Evolutionary conservation across 371 early-diverging fungal genomes (phyloP).

Genomic region (Mucor saturninus): DNA sequence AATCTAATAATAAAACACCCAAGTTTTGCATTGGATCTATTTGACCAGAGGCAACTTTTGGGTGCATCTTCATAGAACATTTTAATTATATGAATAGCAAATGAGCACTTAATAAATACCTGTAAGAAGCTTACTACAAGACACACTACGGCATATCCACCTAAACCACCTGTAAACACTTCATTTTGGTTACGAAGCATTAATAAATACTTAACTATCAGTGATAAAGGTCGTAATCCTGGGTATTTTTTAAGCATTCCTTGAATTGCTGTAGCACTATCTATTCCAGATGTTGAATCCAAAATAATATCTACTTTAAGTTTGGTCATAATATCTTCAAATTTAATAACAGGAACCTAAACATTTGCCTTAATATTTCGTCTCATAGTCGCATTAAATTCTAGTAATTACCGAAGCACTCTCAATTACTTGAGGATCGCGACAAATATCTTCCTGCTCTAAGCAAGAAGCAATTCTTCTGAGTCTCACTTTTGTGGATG

Average conservation of each 20-base stretch:
- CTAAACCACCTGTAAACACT: slow-evolving; percentile 92
- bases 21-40: slow-evolving; percentile 81
- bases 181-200: slow-evolving; percentile 81
- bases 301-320: slow-evolving; percentile 86
- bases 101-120: slow-evolving; percentile 23
- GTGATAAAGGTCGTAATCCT: slow-evolving; percentile 68
- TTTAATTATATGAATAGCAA: not conserved
- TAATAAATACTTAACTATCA: slow-evolving; percentile 88
- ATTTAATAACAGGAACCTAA: slow-evolving; percentile 94
- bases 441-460: slow-evolving; percentile 24
- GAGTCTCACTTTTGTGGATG: slow-evolving; percentile 10
- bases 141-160: slow-evolving; percentile 89
- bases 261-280: slow-evolving; percentile 65
- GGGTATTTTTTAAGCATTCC: slow-evolving; percentile 58
- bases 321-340: slow-evolving; percentile 69
- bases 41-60: slow-evolving; percentile 67
- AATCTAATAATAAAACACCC: slow-evolving; percentile 91
- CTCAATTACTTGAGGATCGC: slow-evolving; percentile 49
- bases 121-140: slow-evolving; percentile 88
- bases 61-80: slow-evolving; percentile 69
- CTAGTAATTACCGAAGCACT: slow-evolving; percentile 51
- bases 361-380: not conserved
- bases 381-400: not conserved
- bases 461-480: slow-evolving; percentile 23
- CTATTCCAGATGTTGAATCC: slow-evolving; percentile 74